A percentile compares a stretch with the other conserved stretches of the same genome.
These are phyloP conservation scores for Nakazawaea pomicola DNA, from an alignment of 805 yeast species.

Conservation along the genomic window DNA sequence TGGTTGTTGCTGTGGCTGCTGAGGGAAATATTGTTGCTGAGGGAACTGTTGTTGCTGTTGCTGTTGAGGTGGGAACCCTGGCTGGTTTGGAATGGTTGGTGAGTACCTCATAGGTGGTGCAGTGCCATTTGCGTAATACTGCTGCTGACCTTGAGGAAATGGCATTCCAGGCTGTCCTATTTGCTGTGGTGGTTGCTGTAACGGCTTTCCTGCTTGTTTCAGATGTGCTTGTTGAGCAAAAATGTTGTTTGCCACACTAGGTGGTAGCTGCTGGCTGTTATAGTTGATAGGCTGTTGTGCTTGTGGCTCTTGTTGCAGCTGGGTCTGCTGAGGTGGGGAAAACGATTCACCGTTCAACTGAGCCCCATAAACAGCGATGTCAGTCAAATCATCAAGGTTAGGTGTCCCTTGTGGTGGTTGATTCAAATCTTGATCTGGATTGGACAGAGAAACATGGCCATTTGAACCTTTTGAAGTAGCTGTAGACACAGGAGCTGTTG, in stretches of 20 bases:
- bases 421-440: too few species aligned
- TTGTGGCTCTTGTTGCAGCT: neutral
- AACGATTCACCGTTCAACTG: conserved; percentile 14
- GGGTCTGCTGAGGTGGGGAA: conserved; percentile 6
- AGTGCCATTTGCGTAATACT: conserved; percentile 22
- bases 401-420: conserved; percentile 4
- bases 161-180: conserved; percentile 24
- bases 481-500: too few species aligned
- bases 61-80: conserved; percentile 27
- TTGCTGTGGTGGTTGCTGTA: conserved; percentile 1
- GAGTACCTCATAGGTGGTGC: neutral
- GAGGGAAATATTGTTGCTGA: conserved; percentile 5
- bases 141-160: conserved; percentile 23
- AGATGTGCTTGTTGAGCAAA: conserved; percentile 11
- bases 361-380: conserved; percentile 16
- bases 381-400: conserved; percentile 12
- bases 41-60: conserved; percentile 17
- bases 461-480: neutral
- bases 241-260: conserved; percentile 8
- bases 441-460: too few species aligned
- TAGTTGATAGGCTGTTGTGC: neutral
- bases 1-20: conserved; percentile 10
- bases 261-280: conserved; percentile 2
- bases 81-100: conserved; percentile 22
- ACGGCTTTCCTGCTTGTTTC: conserved; percentile 2